phyloP scores from a whole-genome alignment of 208 protist genomes.

The Acanthamoeba sp. region DNA sequence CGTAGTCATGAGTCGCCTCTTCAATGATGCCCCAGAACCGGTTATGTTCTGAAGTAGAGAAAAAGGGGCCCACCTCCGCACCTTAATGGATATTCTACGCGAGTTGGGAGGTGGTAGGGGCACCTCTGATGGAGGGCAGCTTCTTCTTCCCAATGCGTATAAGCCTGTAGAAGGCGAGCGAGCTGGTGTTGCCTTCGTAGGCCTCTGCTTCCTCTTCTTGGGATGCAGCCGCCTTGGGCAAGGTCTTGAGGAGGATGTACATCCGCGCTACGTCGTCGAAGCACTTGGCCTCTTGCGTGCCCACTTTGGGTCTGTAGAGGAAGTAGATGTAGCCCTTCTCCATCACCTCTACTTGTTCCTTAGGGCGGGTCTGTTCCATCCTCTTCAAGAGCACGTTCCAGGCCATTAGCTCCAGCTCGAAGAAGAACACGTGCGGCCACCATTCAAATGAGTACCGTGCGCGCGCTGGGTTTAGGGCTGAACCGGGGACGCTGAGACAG shows the following conservation, averaged over 20 bases:
- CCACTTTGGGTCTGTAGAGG: constrained; percentile 43
- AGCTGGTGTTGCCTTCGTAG: background rate
- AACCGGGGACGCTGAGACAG: background rate
- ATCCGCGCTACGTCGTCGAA: constrained; percentile 41
- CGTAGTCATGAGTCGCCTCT: constrained; percentile 50
- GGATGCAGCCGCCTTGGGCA: background rate
- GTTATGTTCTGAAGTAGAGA: constrained; percentile 44
- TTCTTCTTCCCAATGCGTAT: constrained; percentile 53
- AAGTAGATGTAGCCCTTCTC: constrained; percentile 52
- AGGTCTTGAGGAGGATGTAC: constrained; percentile 56
- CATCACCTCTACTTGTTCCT: background rate
- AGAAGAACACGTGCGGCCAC: too few relatives aligned
- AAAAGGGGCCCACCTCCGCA: background rate
- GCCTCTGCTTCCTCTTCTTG: background rate
- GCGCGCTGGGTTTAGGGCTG: background rate
- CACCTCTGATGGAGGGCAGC: constrained; percentile 32
- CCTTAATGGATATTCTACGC: too few relatives aligned
- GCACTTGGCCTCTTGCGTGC: constrained; percentile 13
- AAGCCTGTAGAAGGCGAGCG: background rate
- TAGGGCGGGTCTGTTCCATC: background rate
- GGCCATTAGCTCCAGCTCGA: too few relatives aligned
- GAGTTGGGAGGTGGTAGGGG: too few relatives aligned
- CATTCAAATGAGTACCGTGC: background rate
- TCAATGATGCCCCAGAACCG: constrained; percentile 45
- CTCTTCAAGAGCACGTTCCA: too few relatives aligned